Percentiles rank a stretch among this genome's conserved stretches.
Conservation (phyloP, 441 rosid genomes). For the Manihot esculenta region DNA sequence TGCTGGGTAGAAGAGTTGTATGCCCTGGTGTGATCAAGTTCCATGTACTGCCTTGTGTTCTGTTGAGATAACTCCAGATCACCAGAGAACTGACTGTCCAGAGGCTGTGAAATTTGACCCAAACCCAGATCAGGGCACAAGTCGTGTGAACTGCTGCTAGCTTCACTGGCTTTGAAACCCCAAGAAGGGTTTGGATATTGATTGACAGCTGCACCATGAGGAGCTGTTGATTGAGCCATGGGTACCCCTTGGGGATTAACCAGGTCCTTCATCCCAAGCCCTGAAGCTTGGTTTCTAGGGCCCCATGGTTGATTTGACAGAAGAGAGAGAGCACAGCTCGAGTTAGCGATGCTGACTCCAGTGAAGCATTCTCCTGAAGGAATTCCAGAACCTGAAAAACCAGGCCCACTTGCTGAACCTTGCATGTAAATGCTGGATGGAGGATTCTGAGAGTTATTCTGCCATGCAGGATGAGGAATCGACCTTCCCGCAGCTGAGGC, state of each 20-base stretch:
- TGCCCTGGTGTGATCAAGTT: slow-evolving; percentile 53
- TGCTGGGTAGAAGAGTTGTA: slow-evolving; percentile 55
- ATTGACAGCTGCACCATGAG: slow-evolving; percentile 30
- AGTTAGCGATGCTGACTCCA: slow-evolving; percentile 47
- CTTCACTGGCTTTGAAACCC: slow-evolving; percentile 52
- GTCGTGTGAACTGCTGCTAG: slow-evolving; percentile 32
- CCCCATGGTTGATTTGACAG: slow-evolving; percentile 93
- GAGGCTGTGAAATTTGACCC: slow-evolving; percentile 54
- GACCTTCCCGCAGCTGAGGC: slow-evolving; percentile 36
- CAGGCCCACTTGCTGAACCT: slow-evolving; percentile 48
- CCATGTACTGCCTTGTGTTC: slow-evolving; percentile 54
- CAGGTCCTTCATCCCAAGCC: slow-evolving; percentile 35
- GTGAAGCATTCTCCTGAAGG: slow-evolving; percentile 69
- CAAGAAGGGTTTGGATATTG: slow-evolving; percentile 47
- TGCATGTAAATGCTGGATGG: slow-evolving; percentile 51
- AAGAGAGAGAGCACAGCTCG: slow-evolving; percentile 99
- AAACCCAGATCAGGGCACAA: slow-evolving; percentile 49
- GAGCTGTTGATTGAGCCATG: slow-evolving; percentile 45
- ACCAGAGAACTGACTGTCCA: slow-evolving; percentile 39
- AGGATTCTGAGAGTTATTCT: slow-evolving; percentile 46
- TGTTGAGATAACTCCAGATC: slow-evolving; percentile 55
- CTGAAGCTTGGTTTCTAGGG: slow-evolving; percentile 40
- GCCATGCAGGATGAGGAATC: slow-evolving; percentile 43
- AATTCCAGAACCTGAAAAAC: slow-evolving; percentile 46
- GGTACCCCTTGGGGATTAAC: slow-evolving; percentile 41